These are phyloP conservation scores for Agaricales sp. DNA, from an alignment of 1,284 basidiomycete species.

Conservation along the genomic window DNA sequence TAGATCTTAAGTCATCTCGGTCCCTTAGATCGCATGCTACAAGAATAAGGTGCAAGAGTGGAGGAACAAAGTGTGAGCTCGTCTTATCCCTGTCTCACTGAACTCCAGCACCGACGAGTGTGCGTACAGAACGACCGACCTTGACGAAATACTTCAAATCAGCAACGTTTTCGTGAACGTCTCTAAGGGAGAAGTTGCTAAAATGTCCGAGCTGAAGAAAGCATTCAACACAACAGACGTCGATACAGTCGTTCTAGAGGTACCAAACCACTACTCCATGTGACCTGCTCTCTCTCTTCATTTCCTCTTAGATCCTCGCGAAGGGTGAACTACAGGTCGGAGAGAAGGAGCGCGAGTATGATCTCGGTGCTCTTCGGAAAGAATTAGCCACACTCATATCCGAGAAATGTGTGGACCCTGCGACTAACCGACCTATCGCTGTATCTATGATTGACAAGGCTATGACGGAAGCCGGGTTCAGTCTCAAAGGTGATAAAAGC, in stretches of 20 bases:
- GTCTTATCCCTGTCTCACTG: slow-evolving; percentile 3
- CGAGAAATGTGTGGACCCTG: slow-evolving; percentile 92
- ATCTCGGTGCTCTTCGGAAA: slow-evolving; percentile 73
- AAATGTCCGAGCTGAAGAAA: slow-evolving; percentile 84
- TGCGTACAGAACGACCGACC: slow-evolving; percentile 67
- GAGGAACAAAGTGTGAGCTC: slow-evolving; percentile 77
- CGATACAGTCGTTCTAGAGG: slow-evolving; percentile 77
- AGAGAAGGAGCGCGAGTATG: slow-evolving; percentile 92
- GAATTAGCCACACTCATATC: slow-evolving; percentile 94
- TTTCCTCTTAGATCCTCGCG: slow-evolving; percentile 69
- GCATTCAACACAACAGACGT: slow-evolving; percentile 77
- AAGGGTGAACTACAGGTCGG: slow-evolving; percentile 97
- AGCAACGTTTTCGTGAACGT: slow-evolving; percentile 95
- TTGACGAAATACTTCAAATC: slow-evolving; percentile 97
- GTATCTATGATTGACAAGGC: slow-evolving; percentile 98
- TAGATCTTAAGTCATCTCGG: too few relatives aligned
- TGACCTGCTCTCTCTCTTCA: neutral
- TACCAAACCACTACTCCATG: slow-evolving; percentile 19
- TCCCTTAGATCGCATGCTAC: slow-evolving; percentile 95
- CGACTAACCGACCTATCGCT: slow-evolving; percentile 82
- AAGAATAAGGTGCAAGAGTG: slow-evolving; percentile 99
- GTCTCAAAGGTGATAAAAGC: slow-evolving; percentile 79
- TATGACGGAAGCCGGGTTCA: slow-evolving; percentile 91
- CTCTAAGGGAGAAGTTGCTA: slow-evolving; percentile 91
- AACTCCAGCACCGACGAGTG: slow-evolving; percentile 4